phyloP scores from a whole-genome alignment of 345 rosid species.

The Populus ilicifolia region DNA sequence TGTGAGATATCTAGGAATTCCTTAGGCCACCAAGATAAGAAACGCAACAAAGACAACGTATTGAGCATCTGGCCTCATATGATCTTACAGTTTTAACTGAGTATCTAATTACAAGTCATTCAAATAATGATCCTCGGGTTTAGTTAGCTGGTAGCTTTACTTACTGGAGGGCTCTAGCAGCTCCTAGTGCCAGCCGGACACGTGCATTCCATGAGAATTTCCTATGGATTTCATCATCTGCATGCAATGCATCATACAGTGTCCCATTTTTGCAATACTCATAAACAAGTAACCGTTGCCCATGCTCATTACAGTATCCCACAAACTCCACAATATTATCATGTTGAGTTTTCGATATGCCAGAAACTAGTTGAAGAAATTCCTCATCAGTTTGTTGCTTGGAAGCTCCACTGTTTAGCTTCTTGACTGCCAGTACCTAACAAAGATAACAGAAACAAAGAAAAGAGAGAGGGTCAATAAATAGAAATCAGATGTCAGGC shows the following conservation, averaged over 20 bases:
- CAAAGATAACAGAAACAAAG: constrained; percentile 10
- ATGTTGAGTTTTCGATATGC: constrained; percentile 57
- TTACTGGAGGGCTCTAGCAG: constrained; percentile 89
- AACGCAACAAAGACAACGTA: neutral
- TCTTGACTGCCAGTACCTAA: constrained; percentile 79
- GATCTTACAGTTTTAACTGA: neutral
- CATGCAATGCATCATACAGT: constrained; percentile 73
- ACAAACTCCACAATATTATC: constrained; percentile 63
- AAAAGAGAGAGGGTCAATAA: neutral
- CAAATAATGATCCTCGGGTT: neutral
- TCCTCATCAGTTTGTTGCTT: constrained; percentile 52
- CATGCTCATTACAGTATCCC: constrained; percentile 83
- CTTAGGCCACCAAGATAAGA: neutral
- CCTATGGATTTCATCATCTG: constrained; percentile 50
- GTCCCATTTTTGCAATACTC: constrained; percentile 63
- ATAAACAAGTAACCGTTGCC: constrained; percentile 66
- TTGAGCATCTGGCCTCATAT: neutral
- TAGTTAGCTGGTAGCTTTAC: constrained; percentile 24
- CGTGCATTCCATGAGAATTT: constrained; percentile 79
- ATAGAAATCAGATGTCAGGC: constrained; percentile 1
- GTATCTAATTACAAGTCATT: neutral
- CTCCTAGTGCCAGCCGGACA: constrained; percentile 67
- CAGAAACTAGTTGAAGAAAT: constrained; percentile 53
- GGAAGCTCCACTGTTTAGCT: constrained; percentile 48
- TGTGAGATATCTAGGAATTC: neutral